Percentiles rank a stretch among this genome's conserved stretches.
Evolutionary conservation across 805 yeast genomes (phyloP).

Genomic region (Candida ascalaphidarum): DNA sequence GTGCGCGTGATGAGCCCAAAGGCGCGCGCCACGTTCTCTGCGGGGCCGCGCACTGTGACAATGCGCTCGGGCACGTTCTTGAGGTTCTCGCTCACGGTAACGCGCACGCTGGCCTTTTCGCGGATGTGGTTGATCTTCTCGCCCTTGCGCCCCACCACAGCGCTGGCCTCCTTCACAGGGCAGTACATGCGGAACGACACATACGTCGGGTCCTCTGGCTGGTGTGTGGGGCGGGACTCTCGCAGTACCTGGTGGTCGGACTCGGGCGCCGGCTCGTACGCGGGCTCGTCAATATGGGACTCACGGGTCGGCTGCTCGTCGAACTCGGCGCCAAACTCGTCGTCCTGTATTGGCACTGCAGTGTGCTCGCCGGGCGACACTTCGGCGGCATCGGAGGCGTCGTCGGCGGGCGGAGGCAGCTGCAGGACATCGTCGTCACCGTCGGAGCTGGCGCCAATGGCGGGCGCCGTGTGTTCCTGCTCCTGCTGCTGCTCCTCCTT

Average conservation of each 20-base stretch:
- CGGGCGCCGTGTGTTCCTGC: slow-evolving; percentile 34
- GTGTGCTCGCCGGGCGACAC: no score
- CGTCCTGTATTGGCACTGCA: no score
- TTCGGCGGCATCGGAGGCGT: no score
- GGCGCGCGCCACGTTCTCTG: slow-evolving; percentile 75
- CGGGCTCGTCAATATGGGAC: background rate
- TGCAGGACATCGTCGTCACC: no score
- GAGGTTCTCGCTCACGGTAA: slow-evolving; percentile 66
- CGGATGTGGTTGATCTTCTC: slow-evolving; percentile 59
- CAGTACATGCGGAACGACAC: slow-evolving; percentile 70
- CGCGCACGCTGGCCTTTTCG: slow-evolving; percentile 52
- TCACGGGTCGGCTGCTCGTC: no score
- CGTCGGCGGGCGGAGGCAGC: no score
- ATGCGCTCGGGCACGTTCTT: slow-evolving; percentile 69
- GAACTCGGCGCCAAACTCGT: no score
- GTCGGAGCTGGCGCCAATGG: slow-evolving; percentile 6
- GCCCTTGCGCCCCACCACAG: slow-evolving; percentile 76
- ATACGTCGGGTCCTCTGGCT: slow-evolving; percentile 51
- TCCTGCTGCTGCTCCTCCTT: slow-evolving; percentile 33
- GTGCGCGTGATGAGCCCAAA: slow-evolving; percentile 67
- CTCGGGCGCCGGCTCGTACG: background rate
- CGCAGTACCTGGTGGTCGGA: background rate
- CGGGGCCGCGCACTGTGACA: slow-evolving; percentile 62
- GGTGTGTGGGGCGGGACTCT: no score
- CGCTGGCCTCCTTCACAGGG: slow-evolving; percentile 65